Evolutionary conservation across 2,329 filamentous ascomycete genomes (phyloP).

Genomic region (Beauveria medogensis): DNA sequence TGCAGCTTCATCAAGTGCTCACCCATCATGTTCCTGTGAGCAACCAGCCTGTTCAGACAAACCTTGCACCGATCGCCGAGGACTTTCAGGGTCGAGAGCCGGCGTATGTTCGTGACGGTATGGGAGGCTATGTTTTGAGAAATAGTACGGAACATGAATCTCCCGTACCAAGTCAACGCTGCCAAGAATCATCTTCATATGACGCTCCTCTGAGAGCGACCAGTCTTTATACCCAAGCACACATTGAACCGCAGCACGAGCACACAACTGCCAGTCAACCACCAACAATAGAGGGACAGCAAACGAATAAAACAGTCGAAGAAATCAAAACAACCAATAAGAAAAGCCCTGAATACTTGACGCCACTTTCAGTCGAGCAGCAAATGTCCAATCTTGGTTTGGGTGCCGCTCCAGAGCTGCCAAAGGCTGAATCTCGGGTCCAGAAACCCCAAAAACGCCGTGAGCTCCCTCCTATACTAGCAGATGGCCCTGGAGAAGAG

Average conservation of each 20-base stretch:
- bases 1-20: background rate
- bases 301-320: background rate
- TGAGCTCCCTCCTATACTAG: constrained; percentile 11
- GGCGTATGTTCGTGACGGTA: background rate
- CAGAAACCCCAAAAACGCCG: background rate
- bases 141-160: background rate
- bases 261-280: background rate
- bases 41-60: background rate
- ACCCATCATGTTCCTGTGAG: background rate
- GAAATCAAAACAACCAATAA: fast-evolving
- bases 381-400: background rate
- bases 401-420: background rate
- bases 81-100: background rate
- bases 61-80: background rate
- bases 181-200: too few species aligned
- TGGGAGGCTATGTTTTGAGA: background rate
- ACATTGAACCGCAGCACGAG: background rate
- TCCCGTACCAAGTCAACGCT: too few species aligned
- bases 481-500: constrained; percentile 18
- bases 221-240: background rate
- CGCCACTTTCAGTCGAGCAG: background rate
- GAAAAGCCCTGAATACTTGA: too few species aligned
- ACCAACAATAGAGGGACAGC: background rate
- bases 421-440: background rate
- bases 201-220: too few species aligned